Evolutionary conservation across 352 stramenopile genomes (phyloP).

Genomic region (Phytophthora hibernalis): DNA sequence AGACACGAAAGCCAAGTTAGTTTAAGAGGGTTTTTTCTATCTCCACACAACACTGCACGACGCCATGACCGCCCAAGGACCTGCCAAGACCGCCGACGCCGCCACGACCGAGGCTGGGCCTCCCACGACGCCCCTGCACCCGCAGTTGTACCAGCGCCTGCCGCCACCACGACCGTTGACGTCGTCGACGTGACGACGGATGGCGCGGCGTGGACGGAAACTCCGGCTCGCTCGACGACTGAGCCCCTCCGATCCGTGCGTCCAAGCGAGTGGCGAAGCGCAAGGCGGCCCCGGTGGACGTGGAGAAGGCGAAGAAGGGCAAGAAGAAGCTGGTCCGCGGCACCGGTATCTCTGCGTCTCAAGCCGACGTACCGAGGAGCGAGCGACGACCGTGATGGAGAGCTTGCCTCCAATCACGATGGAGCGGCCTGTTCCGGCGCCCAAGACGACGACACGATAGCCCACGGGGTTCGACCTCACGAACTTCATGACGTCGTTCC

Average conservation of each 20-base stretch:
- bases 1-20: neutral
- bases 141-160: neutral
- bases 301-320: neutral
- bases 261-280: neutral
- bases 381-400: neutral
- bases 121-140: neutral
- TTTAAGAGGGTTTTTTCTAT: neutral
- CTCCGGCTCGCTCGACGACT: neutral
- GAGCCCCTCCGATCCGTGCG: neutral
- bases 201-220: neutral
- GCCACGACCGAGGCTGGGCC: neutral
- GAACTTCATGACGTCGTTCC: conserved; percentile 22
- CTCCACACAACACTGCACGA: neutral
- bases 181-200: neutral
- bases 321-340: neutral
- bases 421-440: neutral
- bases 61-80: neutral
- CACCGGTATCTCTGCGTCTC: neutral
- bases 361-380: neutral
- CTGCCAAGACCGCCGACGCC: neutral
- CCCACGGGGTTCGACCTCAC: neutral
- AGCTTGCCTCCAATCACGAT: neutral
- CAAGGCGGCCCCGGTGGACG: neutral
- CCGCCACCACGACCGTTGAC: neutral
- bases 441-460: neutral